A percentile compares a stretch with the other conserved stretches of the same genome.
These are phyloP conservation scores for Cryptosporidium xiaoi DNA, from an alignment of 169 alveolate species.

Conservation along the genomic window DNA sequence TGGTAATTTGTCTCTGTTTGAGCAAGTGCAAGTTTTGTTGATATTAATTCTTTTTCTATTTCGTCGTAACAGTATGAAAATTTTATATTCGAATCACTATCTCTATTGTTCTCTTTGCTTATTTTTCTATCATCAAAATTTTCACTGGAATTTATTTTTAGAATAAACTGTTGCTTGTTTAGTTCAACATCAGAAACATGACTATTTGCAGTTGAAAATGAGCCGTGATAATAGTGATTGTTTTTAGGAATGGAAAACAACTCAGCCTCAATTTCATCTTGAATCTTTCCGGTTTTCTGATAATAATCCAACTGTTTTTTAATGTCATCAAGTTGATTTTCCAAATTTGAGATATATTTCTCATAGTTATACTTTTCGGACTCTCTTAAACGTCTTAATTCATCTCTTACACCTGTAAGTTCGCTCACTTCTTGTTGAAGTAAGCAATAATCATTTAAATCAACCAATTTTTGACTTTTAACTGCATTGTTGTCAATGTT, in stretches of 20 bases:
- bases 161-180: neutral
- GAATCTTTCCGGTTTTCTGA: slow-evolving; percentile 23
- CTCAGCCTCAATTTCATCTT: slow-evolving; percentile 65
- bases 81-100: neutral
- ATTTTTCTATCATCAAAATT: neutral
- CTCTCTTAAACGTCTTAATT: slow-evolving; percentile 67
- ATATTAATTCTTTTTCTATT: slow-evolving; percentile 57
- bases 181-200: slow-evolving; percentile 6
- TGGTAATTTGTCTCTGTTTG: slow-evolving; percentile 67
- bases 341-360: slow-evolving; percentile 38
- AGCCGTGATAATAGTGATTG: neutral
- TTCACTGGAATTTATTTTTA: neutral
- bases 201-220: slow-evolving; percentile 54
- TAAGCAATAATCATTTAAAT: slow-evolving; percentile 52
- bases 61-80: slow-evolving; percentile 54
- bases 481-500: neutral
- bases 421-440: slow-evolving; percentile 74
- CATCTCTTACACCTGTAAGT: slow-evolving; percentile 66
- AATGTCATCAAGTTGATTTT: slow-evolving; percentile 49
- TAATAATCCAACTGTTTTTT: slow-evolving; percentile 27
- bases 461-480: slow-evolving; percentile 11
- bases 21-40: slow-evolving; percentile 62
- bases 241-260: slow-evolving; percentile 31
- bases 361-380: slow-evolving; percentile 55
- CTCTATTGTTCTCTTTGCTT: neutral